Conservation (phyloP, 1,139 yeast species). For the Sugiyamaella pinicola region DNA sequence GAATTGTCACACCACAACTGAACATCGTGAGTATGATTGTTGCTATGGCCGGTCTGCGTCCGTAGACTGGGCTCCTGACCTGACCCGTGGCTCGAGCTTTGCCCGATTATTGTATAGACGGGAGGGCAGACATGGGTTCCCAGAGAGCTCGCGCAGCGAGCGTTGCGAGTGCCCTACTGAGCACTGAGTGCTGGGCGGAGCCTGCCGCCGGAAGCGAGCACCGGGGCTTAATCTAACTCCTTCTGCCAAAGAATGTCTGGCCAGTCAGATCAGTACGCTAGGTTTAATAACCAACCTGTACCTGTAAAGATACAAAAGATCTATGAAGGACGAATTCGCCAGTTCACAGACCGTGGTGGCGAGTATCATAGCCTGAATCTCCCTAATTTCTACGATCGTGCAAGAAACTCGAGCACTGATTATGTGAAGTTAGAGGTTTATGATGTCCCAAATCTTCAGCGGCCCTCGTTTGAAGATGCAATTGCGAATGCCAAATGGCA, state of each 20-base stretch:
- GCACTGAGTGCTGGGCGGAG: too few relatives aligned
- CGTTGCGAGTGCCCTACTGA: too few relatives aligned
- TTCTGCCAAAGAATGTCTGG: neutral
- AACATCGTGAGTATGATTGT: too few relatives aligned
- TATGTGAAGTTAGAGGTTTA: conserved; percentile 57
- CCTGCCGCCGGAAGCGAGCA: neutral
- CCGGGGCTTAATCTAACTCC: neutral
- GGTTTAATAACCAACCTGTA: conserved; percentile 50
- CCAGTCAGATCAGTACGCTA: conserved; percentile 12
- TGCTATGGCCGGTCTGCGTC: too few relatives aligned
- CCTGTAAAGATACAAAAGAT: conserved; percentile 82
- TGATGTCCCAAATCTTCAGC: conserved; percentile 65
- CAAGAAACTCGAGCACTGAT: conserved; percentile 48
- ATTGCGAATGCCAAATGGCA: conserved; percentile 58
- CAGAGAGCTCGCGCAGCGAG: too few relatives aligned
- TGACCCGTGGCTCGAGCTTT: too few relatives aligned
- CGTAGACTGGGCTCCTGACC: too few relatives aligned
- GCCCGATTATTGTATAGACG: too few relatives aligned
- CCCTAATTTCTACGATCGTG: conserved; percentile 77
- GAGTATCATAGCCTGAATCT: conserved; percentile 69
- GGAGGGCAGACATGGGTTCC: too few relatives aligned
- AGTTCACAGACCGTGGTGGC: conserved; percentile 71
- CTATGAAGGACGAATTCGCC: conserved; percentile 77
- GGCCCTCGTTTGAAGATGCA: conserved; percentile 79
- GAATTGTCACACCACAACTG: too few relatives aligned